Evolutionary conservation across 2,329 filamentous ascomycete genomes (phyloP), one percentile per base, ranked within the genome.

Genomic region (Epichloe bromicola): DNA sequence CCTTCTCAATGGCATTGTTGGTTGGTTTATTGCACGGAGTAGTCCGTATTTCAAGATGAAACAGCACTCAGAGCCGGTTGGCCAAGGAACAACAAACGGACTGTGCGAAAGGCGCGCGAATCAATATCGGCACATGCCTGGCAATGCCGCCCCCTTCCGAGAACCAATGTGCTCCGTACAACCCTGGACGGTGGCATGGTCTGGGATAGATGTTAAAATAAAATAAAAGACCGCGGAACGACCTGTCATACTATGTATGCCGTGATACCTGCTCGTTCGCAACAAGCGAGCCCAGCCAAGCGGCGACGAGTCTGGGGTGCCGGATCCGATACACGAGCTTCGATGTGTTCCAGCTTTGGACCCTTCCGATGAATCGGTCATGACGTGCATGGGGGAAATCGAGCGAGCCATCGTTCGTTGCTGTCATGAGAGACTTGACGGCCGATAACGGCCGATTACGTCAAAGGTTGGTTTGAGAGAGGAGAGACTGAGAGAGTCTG

Each of bases 21-120:
- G 20, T 44, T 40, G 12, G 8, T 48, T 48, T 23, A 19, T 20
- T 42, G 19, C 30, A 30, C 30, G 10, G 30, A 30, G 36, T 38
- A 5, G 20, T 26, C 23, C 36, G 14, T 37, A 38, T 38, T 30
- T 33, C 19, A 44, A 5, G 23, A 26, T 44, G 41, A 44, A 44
- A 44, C 41, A 44, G 8, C 10, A 33, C 7, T 7, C 23, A 33
- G 11, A 44, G 41, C 38, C 17, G 23, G 50, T 52, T 49, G 46
- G 46, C 50, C 34, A 34, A 52, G 50, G 38, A 45, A 52, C 50
- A 43, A 6, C 10, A 26, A 10, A 37, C 6, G 45, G 33, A 38
- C 30, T 36, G 34, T 36, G 6, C 8, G 17, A 11, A 30, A 11
- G 8, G 1, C 30, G 20, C 34, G n/a, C 30, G 44, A 46, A 6